A percentile compares a stretch with the other conserved stretches of the same genome.
These are phyloP conservation scores for Wickerhamiella domercqiae DNA, from an alignment of 805 yeast species.

Conservation along the genomic window DNA sequence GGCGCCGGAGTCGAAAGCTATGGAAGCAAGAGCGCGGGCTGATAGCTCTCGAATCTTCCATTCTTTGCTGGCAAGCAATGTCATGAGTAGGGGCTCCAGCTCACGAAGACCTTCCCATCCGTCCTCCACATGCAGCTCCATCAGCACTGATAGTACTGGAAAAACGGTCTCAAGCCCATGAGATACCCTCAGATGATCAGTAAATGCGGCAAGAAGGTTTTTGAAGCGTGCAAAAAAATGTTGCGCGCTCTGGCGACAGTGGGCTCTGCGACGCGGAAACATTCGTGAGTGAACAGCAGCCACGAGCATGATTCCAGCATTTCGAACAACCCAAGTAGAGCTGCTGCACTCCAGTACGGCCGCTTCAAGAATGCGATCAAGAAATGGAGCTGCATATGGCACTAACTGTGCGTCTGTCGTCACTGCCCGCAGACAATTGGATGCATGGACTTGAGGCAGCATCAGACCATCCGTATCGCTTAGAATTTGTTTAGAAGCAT, in stretches of 20 bases:
- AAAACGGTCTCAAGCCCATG: conserved; percentile 31
- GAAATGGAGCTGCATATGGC: conserved; percentile 32
- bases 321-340: conserved; percentile 69
- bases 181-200: conserved; percentile 18
- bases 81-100: conserved; percentile 35
- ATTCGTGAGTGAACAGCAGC: conserved; percentile 67
- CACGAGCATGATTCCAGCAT: conserved; percentile 87
- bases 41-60: conserved; percentile 90
- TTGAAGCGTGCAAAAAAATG: conserved; percentile 51
- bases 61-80: conserved; percentile 35
- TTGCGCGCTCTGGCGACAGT: conserved; percentile 57
- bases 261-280: too few relatives aligned
- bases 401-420: conserved; percentile 60
- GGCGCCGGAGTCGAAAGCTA: conserved; percentile 21
- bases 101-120: conserved; percentile 37
- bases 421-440: conserved; percentile 65
- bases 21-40: conserved; percentile 47
- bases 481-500: conserved; percentile 17
- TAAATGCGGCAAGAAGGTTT: conserved; percentile 36
- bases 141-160: conserved; percentile 58
- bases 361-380: conserved; percentile 43
- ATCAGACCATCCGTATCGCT: conserved; percentile 41
- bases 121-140: conserved; percentile 49
- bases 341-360: conserved; percentile 51
- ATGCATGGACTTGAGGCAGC: conserved; percentile 86